Evolutionary conservation across 768 basidiomycete species (phyloP).

Genomic region (Boletus vermiculosoides): DNA sequence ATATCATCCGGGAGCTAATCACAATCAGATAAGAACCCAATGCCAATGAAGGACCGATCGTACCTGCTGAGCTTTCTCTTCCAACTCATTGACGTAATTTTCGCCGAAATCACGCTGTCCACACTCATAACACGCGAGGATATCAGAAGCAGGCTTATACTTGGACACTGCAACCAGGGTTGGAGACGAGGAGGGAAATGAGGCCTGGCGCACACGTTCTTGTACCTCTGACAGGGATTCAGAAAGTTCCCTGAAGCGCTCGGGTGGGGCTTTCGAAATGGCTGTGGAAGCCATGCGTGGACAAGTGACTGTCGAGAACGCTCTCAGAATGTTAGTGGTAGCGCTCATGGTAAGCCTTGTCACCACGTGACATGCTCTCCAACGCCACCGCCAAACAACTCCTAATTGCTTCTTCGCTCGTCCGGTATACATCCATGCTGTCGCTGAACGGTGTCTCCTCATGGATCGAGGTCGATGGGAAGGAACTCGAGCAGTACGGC

Average conservation of each 20-base stretch:
- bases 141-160: conserved; percentile 85
- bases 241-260: conserved; percentile 51
- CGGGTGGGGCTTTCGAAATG: conserved; percentile 27
- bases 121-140: conserved; percentile 74
- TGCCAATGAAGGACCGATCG: conserved; percentile 19
- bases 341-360: neutral
- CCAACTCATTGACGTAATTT: conserved; percentile 94
- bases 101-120: conserved; percentile 95
- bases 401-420: neutral
- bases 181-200: conserved; percentile 25
- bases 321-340: neutral
- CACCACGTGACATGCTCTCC: conserved; percentile 21
- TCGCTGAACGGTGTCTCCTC: conserved; percentile 21
- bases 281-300: conserved; percentile 20
- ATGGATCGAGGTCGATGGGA: conserved; percentile 31
- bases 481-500: conserved; percentile 26
- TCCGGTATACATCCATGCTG: conserved; percentile 18
- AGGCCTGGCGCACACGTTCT: conserved; percentile 42
- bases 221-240: conserved; percentile 54
- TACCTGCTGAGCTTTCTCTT: conserved; percentile 78
- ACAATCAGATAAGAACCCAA: conserved; percentile 6
- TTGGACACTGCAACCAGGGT: conserved; percentile 90
- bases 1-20: conserved; percentile 81
- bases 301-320: conserved; percentile 7
- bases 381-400: neutral